Evolutionary conservation across 2,329 filamentous ascomycete species (phyloP).

Genomic region (Trichoderma sp.): DNA sequence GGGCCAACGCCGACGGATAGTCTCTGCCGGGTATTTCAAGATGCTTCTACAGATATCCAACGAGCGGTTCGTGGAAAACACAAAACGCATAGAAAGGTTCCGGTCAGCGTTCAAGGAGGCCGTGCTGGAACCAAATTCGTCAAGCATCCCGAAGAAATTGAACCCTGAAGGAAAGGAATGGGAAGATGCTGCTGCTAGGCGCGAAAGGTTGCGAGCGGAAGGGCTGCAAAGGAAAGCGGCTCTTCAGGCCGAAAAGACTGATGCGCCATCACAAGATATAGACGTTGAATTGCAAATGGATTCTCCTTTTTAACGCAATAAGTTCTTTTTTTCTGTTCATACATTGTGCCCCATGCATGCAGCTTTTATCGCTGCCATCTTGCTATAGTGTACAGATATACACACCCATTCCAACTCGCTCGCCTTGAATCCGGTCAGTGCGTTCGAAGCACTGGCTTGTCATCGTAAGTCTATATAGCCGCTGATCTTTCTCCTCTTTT

Average conservation of each 20-base stretch:
- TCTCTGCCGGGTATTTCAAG: slow-evolving; percentile 64
- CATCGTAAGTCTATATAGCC: slow-evolving; percentile 1
- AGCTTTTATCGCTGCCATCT: slow-evolving; percentile 31
- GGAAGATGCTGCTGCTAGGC: slow-evolving; percentile 53
- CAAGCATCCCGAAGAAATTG: slow-evolving; percentile 20
- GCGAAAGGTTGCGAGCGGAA: slow-evolving; percentile 56
- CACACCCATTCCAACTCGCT: slow-evolving; percentile 20
- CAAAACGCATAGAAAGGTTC: slow-evolving; percentile 65
- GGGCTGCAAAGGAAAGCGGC: slow-evolving; percentile 53
- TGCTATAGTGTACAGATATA: slow-evolving; percentile 35
- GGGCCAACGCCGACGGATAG: slow-evolving; percentile 45
- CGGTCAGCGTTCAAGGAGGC: slow-evolving; percentile 46
- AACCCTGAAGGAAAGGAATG: slow-evolving; percentile 44
- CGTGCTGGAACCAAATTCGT: slow-evolving; percentile 25
- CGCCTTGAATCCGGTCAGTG: slow-evolving; percentile 11
- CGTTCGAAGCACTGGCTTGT: background rate
- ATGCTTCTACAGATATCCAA: slow-evolving; percentile 69
- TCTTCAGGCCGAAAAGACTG: slow-evolving; percentile 28
- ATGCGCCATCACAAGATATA: slow-evolving; percentile 14
- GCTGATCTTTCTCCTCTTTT: background rate
- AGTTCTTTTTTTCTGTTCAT: slow-evolving; percentile 15
- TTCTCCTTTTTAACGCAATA: background rate
- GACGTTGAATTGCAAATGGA: slow-evolving; percentile 23
- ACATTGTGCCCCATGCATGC: slow-evolving; percentile 30
- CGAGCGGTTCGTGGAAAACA: slow-evolving; percentile 69